Evolutionary conservation across 495 filamentous ascomycete species (phyloP), one percentile per base, ranked within the genome.

Genomic region (Cercophora samala): DNA sequence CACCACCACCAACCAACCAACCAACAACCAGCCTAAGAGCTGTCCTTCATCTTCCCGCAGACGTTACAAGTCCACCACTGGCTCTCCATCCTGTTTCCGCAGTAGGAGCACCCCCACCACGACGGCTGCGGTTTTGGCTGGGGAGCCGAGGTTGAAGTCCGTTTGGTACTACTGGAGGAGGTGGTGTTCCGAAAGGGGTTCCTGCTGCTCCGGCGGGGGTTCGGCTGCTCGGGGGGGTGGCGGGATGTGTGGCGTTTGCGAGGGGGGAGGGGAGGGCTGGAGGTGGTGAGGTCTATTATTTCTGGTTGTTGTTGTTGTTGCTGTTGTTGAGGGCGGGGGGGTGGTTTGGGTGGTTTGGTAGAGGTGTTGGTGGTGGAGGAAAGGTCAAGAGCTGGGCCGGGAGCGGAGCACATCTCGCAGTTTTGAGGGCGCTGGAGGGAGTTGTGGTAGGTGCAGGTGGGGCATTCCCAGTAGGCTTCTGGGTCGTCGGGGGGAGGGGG

Each of bases 391-490:
- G 78, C 80, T 0, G 88, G 83, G 55, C 90, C 83, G 72, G 91
- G 88, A 1, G 81, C 78, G 5, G 83, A 87, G 73, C 93, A 97
- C 2, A 87, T 92, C 70, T 93, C 93, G 74, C 93, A 97, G 69
- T 84, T 11, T 91, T 81, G 68, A 82, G 92, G 37, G 37, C 37
- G 23, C 77, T 84, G 26, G 83, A 42, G 68, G 3, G 90, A 88
- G 71, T 98, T 98, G 60, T 88, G 85, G n/a, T 95, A 83, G 0
- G 94, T 98, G 73, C 94, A 97, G 37, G 87, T 82, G 22, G 81
- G 80, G 69, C 94, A 98, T 13, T 83, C 81, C 94, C 94, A 97
- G 23, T 68, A 68, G 22, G 62, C 66, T 17, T 24, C 24, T 22
- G 3, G 46, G 23, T 26, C 22, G n/a, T 4, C 4, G 26, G 8